Evolutionary conservation across 176 grass and related monocot species (phyloP), one percentile per base, ranked within the genome.

Genomic region (Pharus latifolius): DNA sequence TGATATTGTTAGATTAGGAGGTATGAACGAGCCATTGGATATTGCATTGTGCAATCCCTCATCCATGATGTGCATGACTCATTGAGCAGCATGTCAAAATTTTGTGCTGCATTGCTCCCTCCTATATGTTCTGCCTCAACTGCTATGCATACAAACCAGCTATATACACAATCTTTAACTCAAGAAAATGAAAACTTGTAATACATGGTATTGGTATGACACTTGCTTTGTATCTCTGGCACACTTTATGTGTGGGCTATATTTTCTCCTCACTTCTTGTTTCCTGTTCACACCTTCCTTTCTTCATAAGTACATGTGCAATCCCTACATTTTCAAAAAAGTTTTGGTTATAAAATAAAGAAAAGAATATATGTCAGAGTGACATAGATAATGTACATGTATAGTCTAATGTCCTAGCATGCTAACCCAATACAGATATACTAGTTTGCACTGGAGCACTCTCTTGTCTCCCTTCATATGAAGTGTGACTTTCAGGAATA

Each of bases 401-500:
- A 7, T 35, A 40, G 53, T 56, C 29, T 61, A 40, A 68, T 61
- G n/a, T n/a, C 23, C 17, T 50, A 78, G 54, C 15, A 43, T 33
- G 60, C 11, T 22, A 14, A 11, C 18, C 56, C n/a, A 55, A 80
- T n/a, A n/a, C n/a, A 72, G 32, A 41, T 15, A 46, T 32, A 6
- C 54, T 26, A 54, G 57, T 25, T 23, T 62, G 38, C 13, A n/a
- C 27, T 57, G 19, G 29, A 78, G 65, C 33, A 53, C 53, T 43
- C 33, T 60, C 25, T 19, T 60, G 16, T 20, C n/a, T n/a, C 16
- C 10, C 63, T 29, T 66, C 29, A 10, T 56, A 38, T 53, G 19
- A 75, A 44, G 25, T 20, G 28, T 69, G 63, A 34, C 19, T 20
- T 82, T 82, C 53, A 60, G 62, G 62, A 6, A 42, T 43, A 60